Evolutionary conservation across 73 alveolate species (phyloP).

Genomic region (Durusdinium trenchii): DNA sequence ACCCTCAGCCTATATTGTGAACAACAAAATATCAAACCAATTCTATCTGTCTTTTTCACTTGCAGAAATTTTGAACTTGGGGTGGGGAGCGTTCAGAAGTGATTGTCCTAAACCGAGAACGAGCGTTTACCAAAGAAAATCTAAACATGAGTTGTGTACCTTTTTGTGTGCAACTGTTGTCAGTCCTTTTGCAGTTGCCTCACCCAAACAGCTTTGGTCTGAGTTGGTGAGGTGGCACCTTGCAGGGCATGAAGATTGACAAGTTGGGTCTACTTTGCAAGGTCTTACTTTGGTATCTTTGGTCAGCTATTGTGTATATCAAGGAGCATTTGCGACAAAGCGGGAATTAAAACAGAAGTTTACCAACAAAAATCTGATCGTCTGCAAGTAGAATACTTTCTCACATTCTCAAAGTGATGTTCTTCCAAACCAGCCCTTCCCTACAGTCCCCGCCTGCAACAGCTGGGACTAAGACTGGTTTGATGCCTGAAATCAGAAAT

Average conservation of each 20-base stretch:
- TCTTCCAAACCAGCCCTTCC: conserved; percentile 29
- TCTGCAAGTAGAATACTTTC: conserved; percentile 19
- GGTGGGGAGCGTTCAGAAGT: conserved; percentile 1
- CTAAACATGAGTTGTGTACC: not conserved
- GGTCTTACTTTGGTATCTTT: not conserved
- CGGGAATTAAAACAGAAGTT: conserved; percentile 10
- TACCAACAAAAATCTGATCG: not conserved
- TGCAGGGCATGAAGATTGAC: conserved; percentile 50
- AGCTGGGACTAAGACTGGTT: conserved; percentile 44
- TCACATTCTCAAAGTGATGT: conserved; percentile 1
- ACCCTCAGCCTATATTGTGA: conserved; percentile 59
- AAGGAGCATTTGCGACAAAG: conserved; percentile 23
- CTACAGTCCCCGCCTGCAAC: conserved; percentile 32
- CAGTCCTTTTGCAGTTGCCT: conserved; percentile 67
- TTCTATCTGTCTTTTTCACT: not conserved
- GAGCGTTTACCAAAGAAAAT: conserved; percentile 19
- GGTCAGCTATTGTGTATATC: conserved; percentile 21
- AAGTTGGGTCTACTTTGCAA: conserved; percentile 24
- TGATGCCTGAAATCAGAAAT: conserved; percentile 40
- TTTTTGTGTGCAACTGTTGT: conserved; percentile 58
- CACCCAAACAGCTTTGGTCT: conserved; percentile 69
- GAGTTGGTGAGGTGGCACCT: conserved; percentile 39
- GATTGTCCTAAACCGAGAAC: conserved; percentile 43
- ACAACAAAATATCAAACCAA: not conserved
- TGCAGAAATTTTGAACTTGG: conserved; percentile 15